Base-by-base conservation (phyloP, 352 stramenopile genomes). In the Phytophthora boehmeriae region DNA sequence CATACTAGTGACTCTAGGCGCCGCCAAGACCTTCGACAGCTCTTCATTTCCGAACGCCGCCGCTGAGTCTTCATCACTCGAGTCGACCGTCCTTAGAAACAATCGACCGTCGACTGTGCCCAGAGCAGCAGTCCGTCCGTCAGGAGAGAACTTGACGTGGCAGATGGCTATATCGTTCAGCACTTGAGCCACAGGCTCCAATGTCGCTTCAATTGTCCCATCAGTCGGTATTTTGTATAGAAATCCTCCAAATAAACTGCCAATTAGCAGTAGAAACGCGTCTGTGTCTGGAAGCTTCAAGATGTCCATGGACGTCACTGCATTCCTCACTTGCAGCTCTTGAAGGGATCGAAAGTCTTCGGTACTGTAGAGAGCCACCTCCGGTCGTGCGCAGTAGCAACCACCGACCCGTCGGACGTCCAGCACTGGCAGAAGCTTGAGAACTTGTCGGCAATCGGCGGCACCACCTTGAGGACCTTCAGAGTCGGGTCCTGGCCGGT, bases 341-440 rank as follows among this genome's bases (percentile, higher is more conserved):
- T 27, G 5, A 8, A 55, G 19, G 9, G 63, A 17, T n/a, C 36
- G 35, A 23, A 86, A 76, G 0, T 55, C 51, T 0, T 59, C 19
- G 0, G 41, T 66, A 3, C 48, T 48, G 42, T 90, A 89, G 9
- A 89, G 46, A 2, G 54, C 49, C 38, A 84, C 58, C n/a, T 48
- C 5, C 52, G 42, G 35, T 80, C 73, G 22, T 78, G 69, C 8
- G 70, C 72, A 3, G 74, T 68, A 0, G 52, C 65, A 4, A 89
- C 45, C 4, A 74, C 28, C 5, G 50, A 35, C 8, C 70, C 80
- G 46, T 77, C 58, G 2, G 14, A 39, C 19, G 70, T 48, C 80
- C 80, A 92, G 52, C 76, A 79, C 41, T 92, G 80, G 49, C 78
- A 85, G 52, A 88, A 76, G 43, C 44, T 78, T 25, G 54, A 66